These are phyloP conservation scores for Galerina sulciceps DNA, from an alignment of 768 basidiomycete genomes.

Conservation along the genomic window DNA sequence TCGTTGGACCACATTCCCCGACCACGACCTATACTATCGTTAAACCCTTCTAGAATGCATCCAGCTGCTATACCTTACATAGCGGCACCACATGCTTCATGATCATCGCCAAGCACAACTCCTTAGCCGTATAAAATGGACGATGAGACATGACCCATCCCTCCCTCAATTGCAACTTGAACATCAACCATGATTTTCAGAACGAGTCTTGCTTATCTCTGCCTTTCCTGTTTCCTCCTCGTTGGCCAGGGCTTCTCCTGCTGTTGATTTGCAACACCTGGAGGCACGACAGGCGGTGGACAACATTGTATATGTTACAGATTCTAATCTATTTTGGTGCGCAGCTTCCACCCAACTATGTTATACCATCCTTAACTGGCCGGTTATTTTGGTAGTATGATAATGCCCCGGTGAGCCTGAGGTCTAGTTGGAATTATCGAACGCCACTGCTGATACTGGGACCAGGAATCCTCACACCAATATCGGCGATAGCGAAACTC, in stretches of 20 bases:
- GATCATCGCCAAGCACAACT: neutral
- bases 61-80: too few relatives aligned
- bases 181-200: neutral
- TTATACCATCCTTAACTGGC: neutral
- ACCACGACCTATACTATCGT: too few relatives aligned
- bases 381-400: slow-evolving; percentile 37
- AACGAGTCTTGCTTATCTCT: neutral
- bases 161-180: too few relatives aligned
- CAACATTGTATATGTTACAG: slow-evolving; percentile 56
- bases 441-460: too few relatives aligned
- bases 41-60: too few relatives aligned
- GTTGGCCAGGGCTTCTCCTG: slow-evolving; percentile 15
- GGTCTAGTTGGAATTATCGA: too few relatives aligned
- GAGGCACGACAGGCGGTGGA: slow-evolving; percentile 36
- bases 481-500: slow-evolving; percentile 57
- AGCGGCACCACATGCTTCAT: neutral
- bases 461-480: slow-evolving; percentile 52
- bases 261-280: slow-evolving; percentile 12
- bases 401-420: slow-evolving; percentile 44
- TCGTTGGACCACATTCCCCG: too few relatives aligned
- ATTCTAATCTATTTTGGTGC: slow-evolving; percentile 48
- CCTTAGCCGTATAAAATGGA: neutral
- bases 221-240: neutral
- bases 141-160: neutral
- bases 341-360: slow-evolving; percentile 14